These are phyloP conservation scores for Talaromyces borbonicus DNA, from an alignment of 495 filamentous ascomycete genomes.

Conservation along the genomic window DNA sequence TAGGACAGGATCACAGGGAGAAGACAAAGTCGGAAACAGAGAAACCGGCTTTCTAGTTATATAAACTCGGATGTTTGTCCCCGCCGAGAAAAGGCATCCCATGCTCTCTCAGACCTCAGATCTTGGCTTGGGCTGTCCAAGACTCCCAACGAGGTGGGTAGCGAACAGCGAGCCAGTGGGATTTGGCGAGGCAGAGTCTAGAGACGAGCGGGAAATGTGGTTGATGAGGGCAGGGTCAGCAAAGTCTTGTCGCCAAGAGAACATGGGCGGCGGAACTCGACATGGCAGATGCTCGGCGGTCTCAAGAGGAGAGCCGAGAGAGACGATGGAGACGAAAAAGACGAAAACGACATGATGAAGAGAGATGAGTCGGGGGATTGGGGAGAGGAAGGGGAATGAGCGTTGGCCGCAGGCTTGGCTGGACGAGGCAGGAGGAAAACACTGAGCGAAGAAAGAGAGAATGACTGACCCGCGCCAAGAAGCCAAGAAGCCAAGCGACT, in stretches of 20 bases:
- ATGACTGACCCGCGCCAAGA: neutral
- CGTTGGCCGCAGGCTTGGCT: too few relatives aligned
- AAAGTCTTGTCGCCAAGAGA: slow-evolving; percentile 3
- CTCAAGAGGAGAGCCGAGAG: slow-evolving; percentile 2
- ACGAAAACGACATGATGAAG: neutral
- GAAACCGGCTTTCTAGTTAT: neutral
- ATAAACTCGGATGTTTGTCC: too few relatives aligned
- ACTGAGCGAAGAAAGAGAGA: too few relatives aligned
- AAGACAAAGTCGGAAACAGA: neutral
- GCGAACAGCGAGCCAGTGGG: neutral
- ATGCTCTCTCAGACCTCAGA: too few relatives aligned
- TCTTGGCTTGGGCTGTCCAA: too few relatives aligned
- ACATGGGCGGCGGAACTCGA: slow-evolving; percentile 1
- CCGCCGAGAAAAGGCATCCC: too few relatives aligned
- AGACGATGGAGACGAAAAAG: neutral
- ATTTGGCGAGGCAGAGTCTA: too few relatives aligned
- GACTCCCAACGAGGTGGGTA: neutral
- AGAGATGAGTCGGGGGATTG: neutral
- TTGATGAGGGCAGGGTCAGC: neutral
- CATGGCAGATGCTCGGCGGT: neutral
- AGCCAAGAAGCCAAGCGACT: slow-evolving; percentile 6
- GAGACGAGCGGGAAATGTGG: neutral
- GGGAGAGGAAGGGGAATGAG: neutral
- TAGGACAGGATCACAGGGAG: slow-evolving; percentile 1
- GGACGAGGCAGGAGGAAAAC: too few relatives aligned